These are phyloP conservation scores for Arxiozyma telluris DNA, from an alignment of 1,139 yeast genomes.

Conservation along the genomic window DNA sequence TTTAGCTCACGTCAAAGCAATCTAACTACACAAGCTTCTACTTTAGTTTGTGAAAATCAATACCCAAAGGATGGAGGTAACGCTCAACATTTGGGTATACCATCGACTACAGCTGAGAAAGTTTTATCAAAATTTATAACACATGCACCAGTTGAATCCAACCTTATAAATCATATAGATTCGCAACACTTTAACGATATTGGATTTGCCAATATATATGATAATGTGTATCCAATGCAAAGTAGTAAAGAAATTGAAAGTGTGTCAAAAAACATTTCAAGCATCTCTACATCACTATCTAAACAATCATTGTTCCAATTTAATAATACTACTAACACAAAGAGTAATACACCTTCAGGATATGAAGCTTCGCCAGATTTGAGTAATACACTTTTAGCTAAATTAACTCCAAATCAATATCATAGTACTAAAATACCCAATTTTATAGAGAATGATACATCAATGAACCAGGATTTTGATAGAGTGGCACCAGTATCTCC, in stretches of 20 bases:
- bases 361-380: not conserved
- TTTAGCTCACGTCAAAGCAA: not conserved
- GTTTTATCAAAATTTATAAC: constrained; percentile 38
- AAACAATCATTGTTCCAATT: not conserved
- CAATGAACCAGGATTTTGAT: not conserved
- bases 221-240: not conserved
- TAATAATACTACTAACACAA: not conserved
- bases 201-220: constrained; percentile 36
- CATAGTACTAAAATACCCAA: not conserved
- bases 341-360: not conserved
- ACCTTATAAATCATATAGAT: constrained; percentile 28
- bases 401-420: not conserved
- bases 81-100: not conserved
- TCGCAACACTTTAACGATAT: constrained; percentile 43
- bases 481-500: not conserved
- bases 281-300: not conserved
- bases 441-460: not conserved
- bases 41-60: not conserved
- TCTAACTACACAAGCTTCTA: not conserved
- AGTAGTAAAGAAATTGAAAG: not conserved
- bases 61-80: not conserved
- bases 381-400: not conserved
- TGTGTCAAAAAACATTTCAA: not conserved
- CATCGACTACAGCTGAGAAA: not conserved
- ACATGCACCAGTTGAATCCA: constrained; percentile 37